Evolutionary conservation across 192 early-diverging fungal genomes (phyloP).

Genomic region (Coemansia furcata): DNA sequence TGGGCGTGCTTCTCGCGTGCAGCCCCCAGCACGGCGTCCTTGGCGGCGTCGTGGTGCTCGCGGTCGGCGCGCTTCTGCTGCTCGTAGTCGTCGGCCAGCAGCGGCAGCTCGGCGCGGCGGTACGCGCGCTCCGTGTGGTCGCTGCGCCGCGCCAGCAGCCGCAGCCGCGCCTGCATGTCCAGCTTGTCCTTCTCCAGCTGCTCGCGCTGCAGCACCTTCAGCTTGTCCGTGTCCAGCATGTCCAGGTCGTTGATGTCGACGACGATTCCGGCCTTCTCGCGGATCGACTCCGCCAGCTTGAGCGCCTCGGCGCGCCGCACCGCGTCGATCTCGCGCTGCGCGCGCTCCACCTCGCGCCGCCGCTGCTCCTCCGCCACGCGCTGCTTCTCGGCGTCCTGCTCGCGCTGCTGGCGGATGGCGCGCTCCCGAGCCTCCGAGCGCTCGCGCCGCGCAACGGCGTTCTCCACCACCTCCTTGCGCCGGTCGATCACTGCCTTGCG

Average conservation of each 20-base stretch:
- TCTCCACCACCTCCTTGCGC: conserved; percentile 75
- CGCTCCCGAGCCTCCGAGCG: conserved; percentile 81
- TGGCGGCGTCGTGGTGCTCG: conserved; percentile 71
- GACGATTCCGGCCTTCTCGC: conserved; percentile 61
- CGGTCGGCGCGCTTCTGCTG: conserved; percentile 82
- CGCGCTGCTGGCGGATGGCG: conserved; percentile 67
- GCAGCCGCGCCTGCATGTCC: conserved; percentile 76
- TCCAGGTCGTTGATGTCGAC: conserved; percentile 73
- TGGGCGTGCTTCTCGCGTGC: conserved; percentile 65
- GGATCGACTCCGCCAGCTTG: conserved; percentile 79
- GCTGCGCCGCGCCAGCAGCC: conserved; percentile 68
- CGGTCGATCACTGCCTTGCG: conserved; percentile 88
- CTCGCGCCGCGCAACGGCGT: conserved; percentile 71
- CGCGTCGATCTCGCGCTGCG: conserved; percentile 70
- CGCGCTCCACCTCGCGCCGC: conserved; percentile 78
- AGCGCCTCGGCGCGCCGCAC: conserved; percentile 80
- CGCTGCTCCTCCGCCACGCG: conserved; percentile 83
- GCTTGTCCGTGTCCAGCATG: conserved; percentile 70
- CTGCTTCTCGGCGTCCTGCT: conserved; percentile 79
- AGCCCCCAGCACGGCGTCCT: conserved; percentile 60
- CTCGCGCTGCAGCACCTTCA: conserved; percentile 84
- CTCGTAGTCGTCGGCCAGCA: conserved; percentile 89
- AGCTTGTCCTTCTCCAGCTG: conserved; percentile 88
- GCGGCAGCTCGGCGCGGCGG: conserved; percentile 86
- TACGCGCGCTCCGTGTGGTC: conserved; percentile 94